Evolutionary conservation across 1,284 basidiomycete species (phyloP).

Genomic region (Hemileia vastatrix): DNA sequence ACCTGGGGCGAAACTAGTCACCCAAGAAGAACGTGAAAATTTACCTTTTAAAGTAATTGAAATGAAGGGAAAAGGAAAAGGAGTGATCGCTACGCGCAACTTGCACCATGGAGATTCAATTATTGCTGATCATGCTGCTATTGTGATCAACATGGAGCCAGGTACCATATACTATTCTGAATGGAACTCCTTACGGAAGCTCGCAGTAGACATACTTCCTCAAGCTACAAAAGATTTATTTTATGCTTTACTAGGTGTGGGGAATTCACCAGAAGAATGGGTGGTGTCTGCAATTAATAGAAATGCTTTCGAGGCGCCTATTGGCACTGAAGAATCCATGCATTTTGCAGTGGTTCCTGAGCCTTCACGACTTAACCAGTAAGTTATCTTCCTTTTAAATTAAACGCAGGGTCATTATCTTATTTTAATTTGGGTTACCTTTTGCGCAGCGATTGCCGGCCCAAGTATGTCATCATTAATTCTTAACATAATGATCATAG

Average conservation of each 20-base stretch:
- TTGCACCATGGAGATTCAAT: constrained; percentile 4
- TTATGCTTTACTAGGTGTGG: constrained; percentile 1
- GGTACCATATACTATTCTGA: background rate
- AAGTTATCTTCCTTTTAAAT: background rate
- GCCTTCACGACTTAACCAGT: constrained; percentile 9
- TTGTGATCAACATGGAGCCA: constrained; percentile 3
- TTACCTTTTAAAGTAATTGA: constrained; percentile 9
- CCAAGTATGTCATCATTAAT: background rate
- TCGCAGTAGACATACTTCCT: constrained; percentile 13
- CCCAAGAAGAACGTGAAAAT: background rate
- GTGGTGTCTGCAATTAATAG: constrained; percentile 5
- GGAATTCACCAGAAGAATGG: constrained; percentile 7
- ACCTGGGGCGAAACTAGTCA: background rate
- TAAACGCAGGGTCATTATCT: background rate
- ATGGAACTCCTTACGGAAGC: background rate
- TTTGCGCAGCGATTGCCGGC: constrained; percentile 6
- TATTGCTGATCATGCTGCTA: constrained; percentile 1
- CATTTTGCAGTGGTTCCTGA: constrained; percentile 5
- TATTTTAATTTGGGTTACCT: background rate
- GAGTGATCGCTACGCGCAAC: background rate
- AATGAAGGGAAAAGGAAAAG: constrained; percentile 13
- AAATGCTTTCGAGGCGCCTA: constrained; percentile 7
- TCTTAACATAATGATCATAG: background rate
- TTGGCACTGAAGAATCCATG: background rate
- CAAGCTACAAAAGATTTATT: background rate